phyloP scores from a whole-genome alignment of 2,329 filamentous ascomycete genomes.

The Pseudogymnoascus sp. region DNA sequence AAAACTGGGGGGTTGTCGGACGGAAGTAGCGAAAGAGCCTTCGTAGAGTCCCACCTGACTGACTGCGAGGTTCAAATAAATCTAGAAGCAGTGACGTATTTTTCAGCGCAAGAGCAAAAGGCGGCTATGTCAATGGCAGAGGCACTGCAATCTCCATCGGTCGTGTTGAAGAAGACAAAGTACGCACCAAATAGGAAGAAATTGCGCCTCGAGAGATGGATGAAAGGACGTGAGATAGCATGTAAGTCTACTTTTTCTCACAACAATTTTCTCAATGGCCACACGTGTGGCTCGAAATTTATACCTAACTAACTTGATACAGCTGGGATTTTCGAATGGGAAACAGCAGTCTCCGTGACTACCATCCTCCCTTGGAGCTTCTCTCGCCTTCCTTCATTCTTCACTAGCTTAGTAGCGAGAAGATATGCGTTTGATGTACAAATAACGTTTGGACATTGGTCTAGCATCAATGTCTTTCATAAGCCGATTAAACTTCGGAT shows the following conservation, averaged over 20 bases:
- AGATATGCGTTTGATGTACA: slow-evolving; percentile 8
- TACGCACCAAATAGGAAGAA: not conserved
- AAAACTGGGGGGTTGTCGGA: not conserved
- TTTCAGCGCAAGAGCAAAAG: not conserved
- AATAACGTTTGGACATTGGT: not conserved
- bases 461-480: not conserved
- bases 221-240: not conserved
- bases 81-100: not conserved
- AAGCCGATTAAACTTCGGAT: not conserved
- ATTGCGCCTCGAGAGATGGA: not conserved
- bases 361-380: not conserved
- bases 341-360: not conserved
- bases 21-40: not conserved
- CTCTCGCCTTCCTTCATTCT: slow-evolving; percentile 7
- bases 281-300: not conserved
- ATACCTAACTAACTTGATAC: not conserved
- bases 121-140: not conserved
- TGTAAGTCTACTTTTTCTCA: not conserved
- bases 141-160: not conserved
- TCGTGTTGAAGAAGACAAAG: not conserved
- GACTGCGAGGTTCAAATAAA: slow-evolving; percentile 3
- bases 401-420: slow-evolving; percentile 2
- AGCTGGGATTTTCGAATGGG: not conserved
- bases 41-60: not conserved
- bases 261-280: not conserved